Percentiles rank a stretch among this genome's conserved stretches.
phyloP scores from a whole-genome alignment of 2,329 filamentous ascomycete genomes.

The Boeremia lycopersici region DNA sequence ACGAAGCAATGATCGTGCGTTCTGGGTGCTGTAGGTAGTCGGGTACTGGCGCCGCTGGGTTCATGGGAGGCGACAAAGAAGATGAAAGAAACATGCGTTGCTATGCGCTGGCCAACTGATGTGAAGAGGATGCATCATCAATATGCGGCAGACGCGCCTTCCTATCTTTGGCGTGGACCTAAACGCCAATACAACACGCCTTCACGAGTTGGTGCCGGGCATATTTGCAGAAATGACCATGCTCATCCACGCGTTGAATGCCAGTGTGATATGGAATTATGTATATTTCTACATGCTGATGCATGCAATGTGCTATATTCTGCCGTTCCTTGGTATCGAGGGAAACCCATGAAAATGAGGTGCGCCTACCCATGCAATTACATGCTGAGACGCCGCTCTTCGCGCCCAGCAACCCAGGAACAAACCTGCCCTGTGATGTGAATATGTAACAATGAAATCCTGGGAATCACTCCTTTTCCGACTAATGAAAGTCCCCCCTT shows the following conservation, averaged over 20 bases:
- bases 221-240: background rate
- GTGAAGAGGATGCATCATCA: conserved; percentile 4
- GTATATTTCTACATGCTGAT: conserved; percentile 17
- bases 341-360: conserved; percentile 17
- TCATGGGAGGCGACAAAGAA: background rate
- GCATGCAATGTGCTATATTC: conserved; percentile 5
- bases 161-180: background rate
- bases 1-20: background rate
- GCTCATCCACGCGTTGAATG: too few relatives aligned
- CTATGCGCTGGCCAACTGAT: background rate
- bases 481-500: conserved; percentile 33
- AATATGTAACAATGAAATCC: conserved; percentile 21
- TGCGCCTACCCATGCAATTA: conserved; percentile 29
- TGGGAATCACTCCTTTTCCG: conserved; percentile 28
- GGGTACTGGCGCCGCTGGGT: background rate
- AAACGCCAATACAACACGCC: conserved; percentile 11
- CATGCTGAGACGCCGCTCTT: conserved; percentile 29
- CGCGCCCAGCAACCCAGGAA: conserved; percentile 14
- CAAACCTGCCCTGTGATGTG: conserved; percentile 28
- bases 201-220: background rate
- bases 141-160: background rate
- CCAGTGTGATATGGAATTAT: conserved; percentile 10
- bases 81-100: background rate
- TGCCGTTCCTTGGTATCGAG: background rate
- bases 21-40: background rate